A percentile compares a stretch with the other conserved stretches of the same genome.
Conservation (phyloP, 371 early-diverging fungal species). For the Gilbertella persicaria region DNA sequence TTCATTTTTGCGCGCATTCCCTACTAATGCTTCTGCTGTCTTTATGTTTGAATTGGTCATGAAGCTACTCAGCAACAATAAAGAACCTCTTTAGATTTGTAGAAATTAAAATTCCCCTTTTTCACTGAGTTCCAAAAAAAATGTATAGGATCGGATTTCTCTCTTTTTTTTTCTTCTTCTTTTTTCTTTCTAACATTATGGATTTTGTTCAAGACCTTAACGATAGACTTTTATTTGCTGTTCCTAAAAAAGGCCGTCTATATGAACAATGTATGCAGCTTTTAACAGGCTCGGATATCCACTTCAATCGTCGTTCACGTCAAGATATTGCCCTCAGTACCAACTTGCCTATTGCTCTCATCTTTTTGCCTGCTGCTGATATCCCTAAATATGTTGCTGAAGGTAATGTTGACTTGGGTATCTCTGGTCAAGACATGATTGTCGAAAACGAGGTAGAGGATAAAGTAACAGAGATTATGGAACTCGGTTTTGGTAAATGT, state of each 20-base stretch:
- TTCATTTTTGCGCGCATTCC: conserved; percentile 86
- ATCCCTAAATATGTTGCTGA: conserved; percentile 95
- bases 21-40: conserved; percentile 88
- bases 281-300: conserved; percentile 89
- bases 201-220: conserved; percentile 69
- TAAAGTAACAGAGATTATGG: conserved; percentile 73
- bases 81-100: conserved; percentile 8
- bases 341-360: conserved; percentile 90
- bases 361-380: conserved; percentile 95
- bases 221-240: conserved; percentile 87
- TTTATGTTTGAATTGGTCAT: conserved; percentile 77
- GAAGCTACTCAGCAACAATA: conserved; percentile 30
- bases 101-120: too few relatives aligned
- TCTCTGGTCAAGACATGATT: conserved; percentile 94
- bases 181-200: conserved; percentile 35
- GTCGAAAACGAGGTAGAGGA: conserved; percentile 76
- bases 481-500: conserved; percentile 94
- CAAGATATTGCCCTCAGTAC: conserved; percentile 94
- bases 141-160: too few relatives aligned
- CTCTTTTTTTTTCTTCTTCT: neutral
- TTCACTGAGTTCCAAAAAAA: too few relatives aligned
- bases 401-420: conserved; percentile 94
- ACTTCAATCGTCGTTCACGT: conserved; percentile 91
- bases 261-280: conserved; percentile 87
- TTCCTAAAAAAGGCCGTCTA: conserved; percentile 98